These are phyloP conservation scores for Amylocystis lapponica DNA, from an alignment of 768 basidiomycete species.

Conservation along the genomic window DNA sequence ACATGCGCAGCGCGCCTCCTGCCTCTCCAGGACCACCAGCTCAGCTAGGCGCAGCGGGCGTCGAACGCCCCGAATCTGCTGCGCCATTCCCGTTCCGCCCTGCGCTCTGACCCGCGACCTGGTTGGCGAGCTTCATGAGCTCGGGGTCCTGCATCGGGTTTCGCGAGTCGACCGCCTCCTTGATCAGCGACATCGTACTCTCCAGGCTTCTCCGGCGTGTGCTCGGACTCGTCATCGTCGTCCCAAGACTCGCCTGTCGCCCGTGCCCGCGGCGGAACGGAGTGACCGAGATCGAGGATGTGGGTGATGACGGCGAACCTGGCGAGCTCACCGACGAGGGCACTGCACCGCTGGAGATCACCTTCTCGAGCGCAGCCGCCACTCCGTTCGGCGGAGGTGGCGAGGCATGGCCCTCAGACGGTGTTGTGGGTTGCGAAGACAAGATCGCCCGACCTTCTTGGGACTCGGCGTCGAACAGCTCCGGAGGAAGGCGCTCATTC, in stretches of 20 bases:
- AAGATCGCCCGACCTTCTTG: conserved; percentile 60
- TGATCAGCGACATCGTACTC: conserved; percentile 92
- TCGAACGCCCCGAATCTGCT: conserved; percentile 12
- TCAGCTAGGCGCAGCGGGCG: conserved; percentile 6
- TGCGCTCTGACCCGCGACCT: conserved; percentile 14
- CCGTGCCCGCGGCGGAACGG: conserved; percentile 69
- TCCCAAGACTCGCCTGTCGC: conserved; percentile 81
- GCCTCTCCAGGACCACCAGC: no score
- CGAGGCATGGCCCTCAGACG: conserved; percentile 37
- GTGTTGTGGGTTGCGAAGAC: conserved; percentile 50
- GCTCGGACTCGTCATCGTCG: conserved; percentile 93
- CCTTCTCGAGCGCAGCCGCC: conserved; percentile 26
- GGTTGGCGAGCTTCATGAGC: conserved; percentile 22
- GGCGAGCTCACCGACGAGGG: conserved; percentile 26
- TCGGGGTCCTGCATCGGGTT: conserved; percentile 16
- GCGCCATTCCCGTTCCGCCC: conserved; percentile 5
- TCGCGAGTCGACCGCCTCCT: conserved; percentile 84
- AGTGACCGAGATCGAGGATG: conserved; percentile 26
- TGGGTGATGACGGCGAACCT: conserved; percentile 41
- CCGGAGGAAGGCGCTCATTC: conserved; percentile 96
- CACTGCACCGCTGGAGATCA: conserved; percentile 14
- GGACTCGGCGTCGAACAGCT: conserved; percentile 78
- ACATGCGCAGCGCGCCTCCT: no score
- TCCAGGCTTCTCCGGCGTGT: conserved; percentile 88
- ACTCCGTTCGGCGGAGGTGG: conserved; percentile 26